Evolutionary conservation across 2,329 filamentous ascomycete genomes (phyloP).

Genomic region (Magnaporthiopsis poae): DNA sequence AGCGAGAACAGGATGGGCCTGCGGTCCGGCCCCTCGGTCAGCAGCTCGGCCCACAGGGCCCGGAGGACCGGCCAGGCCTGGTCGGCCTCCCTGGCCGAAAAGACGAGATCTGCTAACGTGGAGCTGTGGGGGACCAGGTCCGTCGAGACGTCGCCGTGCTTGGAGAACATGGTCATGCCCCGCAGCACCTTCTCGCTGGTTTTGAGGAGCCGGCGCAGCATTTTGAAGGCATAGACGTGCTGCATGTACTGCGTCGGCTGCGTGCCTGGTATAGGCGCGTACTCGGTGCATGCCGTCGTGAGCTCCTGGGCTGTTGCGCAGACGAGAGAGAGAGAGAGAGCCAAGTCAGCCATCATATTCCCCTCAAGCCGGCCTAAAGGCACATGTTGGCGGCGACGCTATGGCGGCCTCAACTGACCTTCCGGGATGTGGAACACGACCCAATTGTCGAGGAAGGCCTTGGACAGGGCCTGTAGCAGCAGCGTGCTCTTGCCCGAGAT

Average conservation of each 20-base stretch:
- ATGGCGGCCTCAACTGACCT: constrained; percentile 42
- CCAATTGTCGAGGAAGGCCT: constrained; percentile 76
- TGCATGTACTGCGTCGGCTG: constrained; percentile 60
- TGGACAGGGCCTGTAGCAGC: constrained; percentile 71
- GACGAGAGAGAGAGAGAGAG: background rate
- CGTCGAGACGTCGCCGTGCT: constrained; percentile 35
- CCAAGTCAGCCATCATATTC: background rate
- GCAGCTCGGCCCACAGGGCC: constrained; percentile 72
- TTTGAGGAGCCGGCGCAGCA: constrained; percentile 62
- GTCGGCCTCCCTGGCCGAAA: constrained; percentile 64
- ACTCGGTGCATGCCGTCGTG: constrained; percentile 70
- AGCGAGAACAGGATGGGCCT: constrained; percentile 61
- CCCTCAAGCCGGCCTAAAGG: background rate
- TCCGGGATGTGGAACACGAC: constrained; percentile 83
- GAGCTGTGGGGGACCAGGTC: constrained; percentile 44
- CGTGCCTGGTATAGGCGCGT: constrained; percentile 56
- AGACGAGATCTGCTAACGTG: constrained; percentile 59
- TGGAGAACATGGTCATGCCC: constrained; percentile 32
- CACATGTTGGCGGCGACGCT: too few species aligned
- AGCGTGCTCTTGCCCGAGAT: constrained; percentile 80
- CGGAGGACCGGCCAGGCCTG: constrained; percentile 71
- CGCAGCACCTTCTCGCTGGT: constrained; percentile 56
- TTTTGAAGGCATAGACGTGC: constrained; percentile 62
- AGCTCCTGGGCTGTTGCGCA: constrained; percentile 61
- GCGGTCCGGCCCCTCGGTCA: constrained; percentile 32